Evolutionary conservation across 2,329 filamentous ascomycete species (phyloP), one percentile per base, ranked within the genome.

Genomic region (Alternaria gansuensis): DNA sequence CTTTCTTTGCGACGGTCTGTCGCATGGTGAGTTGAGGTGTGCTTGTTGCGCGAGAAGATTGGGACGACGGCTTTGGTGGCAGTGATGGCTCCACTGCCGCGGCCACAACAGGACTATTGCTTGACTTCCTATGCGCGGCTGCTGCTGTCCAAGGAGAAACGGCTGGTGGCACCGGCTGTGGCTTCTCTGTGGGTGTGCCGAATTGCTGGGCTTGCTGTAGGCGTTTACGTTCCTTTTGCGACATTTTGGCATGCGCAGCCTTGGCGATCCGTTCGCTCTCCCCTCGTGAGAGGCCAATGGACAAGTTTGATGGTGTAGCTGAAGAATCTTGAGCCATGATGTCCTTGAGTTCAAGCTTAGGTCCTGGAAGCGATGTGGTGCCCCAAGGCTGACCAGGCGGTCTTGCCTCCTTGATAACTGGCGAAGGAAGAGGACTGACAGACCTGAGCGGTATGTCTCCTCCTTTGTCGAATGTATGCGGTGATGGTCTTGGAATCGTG

Each of bases 201-300:
- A 69, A 64, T 55, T 79, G 76, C 53, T 78, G 75, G 17, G 70
- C 70, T 76, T 80, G 65, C 69, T 75, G 71, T 11, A 70, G 60
- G 43, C 67, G 91, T 79, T 97, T 98, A 23, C 93, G 88, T 75
- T 97, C 93, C 72, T 95, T 96, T 69, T 98, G 95, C 0, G 93
- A 97, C 66, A 96, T 78, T 74, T 91, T 97, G 0, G 80, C 77
- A 36, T 80, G 75, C 26, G 80, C 60, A 71, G 68, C 71, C 69
- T 69, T 77, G 53, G 65, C 70, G 37, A 74, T 76, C 67, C 71
- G 70, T 31, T 72, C 73, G 48, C 63, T 78, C 58, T 80, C 77
- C 51, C 82, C 78, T 24, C 76, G 77, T 6, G 82, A 82, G 50
- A 87, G 78, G 0, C 80, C 84, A 31, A 85, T 66, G 1, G 83